These are phyloP conservation scores for Exophiala viscosa DNA, from an alignment of 2,329 filamentous ascomycete species.

Conservation along the genomic window DNA sequence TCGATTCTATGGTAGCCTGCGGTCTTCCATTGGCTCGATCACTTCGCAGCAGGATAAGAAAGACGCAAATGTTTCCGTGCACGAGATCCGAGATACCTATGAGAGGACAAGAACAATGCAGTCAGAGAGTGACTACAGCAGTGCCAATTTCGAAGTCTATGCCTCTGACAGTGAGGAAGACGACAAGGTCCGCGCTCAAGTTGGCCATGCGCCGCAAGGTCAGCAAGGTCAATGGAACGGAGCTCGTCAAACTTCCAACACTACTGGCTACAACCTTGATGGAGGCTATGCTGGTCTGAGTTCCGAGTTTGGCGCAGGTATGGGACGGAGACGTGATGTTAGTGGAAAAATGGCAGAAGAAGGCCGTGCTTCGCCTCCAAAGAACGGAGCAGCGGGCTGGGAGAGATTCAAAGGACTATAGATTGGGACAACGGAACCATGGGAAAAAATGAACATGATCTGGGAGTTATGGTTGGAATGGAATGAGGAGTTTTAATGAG, in stretches of 20 bases:
- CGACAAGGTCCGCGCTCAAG: constrained; percentile 13
- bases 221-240: constrained; percentile 19
- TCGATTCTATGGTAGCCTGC: constrained; percentile 40
- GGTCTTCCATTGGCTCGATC: constrained; percentile 17
- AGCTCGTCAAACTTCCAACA: constrained; percentile 24
- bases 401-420: constrained; percentile 45
- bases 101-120: constrained; percentile 26
- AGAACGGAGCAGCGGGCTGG: constrained; percentile 38
- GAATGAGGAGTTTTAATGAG: neutral
- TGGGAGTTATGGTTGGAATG: neutral
- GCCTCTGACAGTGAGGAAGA: constrained; percentile 17
- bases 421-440: constrained; percentile 11
- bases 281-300: constrained; percentile 28
- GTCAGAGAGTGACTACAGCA: constrained; percentile 24
- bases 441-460: neutral
- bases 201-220: constrained; percentile 22
- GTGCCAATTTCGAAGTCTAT: constrained; percentile 27
- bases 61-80: neutral
- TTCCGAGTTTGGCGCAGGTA: constrained; percentile 33
- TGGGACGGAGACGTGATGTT: constrained; percentile 45
- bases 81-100: constrained; percentile 14
- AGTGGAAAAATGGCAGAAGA: constrained; percentile 48
- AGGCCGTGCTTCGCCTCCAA: constrained; percentile 34
- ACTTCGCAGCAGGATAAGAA: constrained; percentile 7
- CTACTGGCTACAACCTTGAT: constrained; percentile 26